Evolutionary conservation across 176 grass and related monocot species (phyloP).

Genomic region (Triticum dicoccoides): DNA sequence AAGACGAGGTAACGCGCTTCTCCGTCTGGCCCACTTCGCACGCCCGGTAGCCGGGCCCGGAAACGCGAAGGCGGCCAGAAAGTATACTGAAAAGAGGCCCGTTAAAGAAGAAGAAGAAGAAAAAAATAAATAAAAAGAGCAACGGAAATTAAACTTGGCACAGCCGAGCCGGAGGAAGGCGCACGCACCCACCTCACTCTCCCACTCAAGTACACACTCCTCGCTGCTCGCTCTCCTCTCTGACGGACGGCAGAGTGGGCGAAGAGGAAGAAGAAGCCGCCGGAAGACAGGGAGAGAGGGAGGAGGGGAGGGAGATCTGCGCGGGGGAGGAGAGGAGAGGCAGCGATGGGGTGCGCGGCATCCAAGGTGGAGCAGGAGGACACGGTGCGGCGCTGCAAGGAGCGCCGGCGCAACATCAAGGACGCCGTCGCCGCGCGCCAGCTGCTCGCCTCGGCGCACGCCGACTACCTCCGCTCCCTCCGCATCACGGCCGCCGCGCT

Average conservation of each 20-base stretch:
- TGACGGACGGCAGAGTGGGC: conserved; percentile 5
- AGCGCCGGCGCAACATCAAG: conserved; percentile 88
- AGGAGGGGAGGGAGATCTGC: not conserved
- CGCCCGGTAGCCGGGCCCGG: conserved; percentile 13
- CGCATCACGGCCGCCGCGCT: conserved; percentile 67
- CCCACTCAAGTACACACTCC: not conserved
- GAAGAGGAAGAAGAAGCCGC: conserved; percentile 20
- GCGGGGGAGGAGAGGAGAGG: not conserved
- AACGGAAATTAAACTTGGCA: not conserved
- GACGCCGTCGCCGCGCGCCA: conserved; percentile 77
- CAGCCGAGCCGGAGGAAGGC: not conserved
- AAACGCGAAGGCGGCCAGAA: conserved; percentile 15
- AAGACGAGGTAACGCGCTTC: not conserved
- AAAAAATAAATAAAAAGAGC: not conserved
- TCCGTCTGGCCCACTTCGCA: conserved; percentile 11
- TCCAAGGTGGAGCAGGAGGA: conserved; percentile 95
- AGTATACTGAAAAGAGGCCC: not conserved
- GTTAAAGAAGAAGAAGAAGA: not conserved
- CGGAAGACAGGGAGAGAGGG: not conserved
- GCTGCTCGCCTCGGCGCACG: conserved; percentile 83
- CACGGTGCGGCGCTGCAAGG: conserved; percentile 97
- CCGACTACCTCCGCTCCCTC: conserved; percentile 91
- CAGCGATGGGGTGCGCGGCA: conserved; percentile 81
- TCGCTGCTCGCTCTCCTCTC: not conserved
- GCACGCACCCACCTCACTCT: conserved; percentile 24